phyloP scores from a whole-genome alignment of 2,329 filamentous ascomycete genomes.

The Nigrospora osmanthi region DNA sequence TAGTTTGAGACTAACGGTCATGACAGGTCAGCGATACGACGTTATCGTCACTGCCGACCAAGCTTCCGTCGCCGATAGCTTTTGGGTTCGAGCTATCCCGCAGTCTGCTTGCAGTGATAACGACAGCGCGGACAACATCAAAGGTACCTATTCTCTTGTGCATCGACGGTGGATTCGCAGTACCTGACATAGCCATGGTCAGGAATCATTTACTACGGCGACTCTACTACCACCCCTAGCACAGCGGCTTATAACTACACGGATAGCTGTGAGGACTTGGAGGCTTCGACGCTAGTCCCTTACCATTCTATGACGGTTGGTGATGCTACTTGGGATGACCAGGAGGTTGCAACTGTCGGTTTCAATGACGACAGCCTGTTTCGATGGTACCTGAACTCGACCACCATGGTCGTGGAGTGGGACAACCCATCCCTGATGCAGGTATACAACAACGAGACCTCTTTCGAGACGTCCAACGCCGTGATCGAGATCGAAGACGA shows the following conservation, averaged over 20 bases:
- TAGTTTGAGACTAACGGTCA: slow-evolving; percentile 1
- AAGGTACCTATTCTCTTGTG: slow-evolving; percentile 26
- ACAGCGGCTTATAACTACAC: slow-evolving; percentile 10
- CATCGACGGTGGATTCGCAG: slow-evolving; percentile 6
- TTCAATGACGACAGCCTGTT: slow-evolving; percentile 23
- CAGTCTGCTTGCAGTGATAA: slow-evolving; percentile 32
- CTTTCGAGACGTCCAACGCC: slow-evolving; percentile 18
- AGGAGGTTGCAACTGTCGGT: slow-evolving; percentile 17
- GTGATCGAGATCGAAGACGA: slow-evolving; percentile 17
- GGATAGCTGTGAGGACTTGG: slow-evolving; percentile 26
- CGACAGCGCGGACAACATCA: slow-evolving; percentile 31
- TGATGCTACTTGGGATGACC: slow-evolving; percentile 11
- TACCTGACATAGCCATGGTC: slow-evolving; percentile 39
- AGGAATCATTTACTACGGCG: slow-evolving; percentile 27
- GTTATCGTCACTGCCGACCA: slow-evolving; percentile 35
- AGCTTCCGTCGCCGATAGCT: slow-evolving; percentile 22
- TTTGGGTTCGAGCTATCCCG: slow-evolving; percentile 40
- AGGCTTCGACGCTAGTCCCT: slow-evolving; percentile 22
- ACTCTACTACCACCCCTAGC: slow-evolving; percentile 9
- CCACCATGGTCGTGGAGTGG: slow-evolving; percentile 37
- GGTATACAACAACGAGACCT: slow-evolving; percentile 14
- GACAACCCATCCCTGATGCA: slow-evolving; percentile 32
- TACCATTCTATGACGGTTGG: slow-evolving; percentile 24
- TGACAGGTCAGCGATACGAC: slow-evolving; percentile 33
- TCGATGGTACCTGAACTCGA: slow-evolving; percentile 41